Conservation (phyloP, 306 rosid genomes). For the Chamaecrista fasciculata region DNA sequence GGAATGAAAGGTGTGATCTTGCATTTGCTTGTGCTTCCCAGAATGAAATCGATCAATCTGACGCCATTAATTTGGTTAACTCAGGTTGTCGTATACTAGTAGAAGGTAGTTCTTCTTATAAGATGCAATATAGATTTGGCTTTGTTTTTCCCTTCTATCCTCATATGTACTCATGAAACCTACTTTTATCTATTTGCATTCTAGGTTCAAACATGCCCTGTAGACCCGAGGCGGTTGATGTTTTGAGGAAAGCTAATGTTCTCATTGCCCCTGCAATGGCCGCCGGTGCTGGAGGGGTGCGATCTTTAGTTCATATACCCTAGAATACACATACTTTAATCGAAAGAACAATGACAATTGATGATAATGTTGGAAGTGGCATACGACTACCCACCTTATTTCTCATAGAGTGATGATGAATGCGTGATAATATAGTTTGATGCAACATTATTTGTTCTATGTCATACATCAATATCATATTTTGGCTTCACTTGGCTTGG, state of each 20-base stretch:
- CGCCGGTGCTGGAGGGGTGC: slow-evolving; percentile 99
- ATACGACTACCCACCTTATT: neutral
- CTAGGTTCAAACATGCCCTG: slow-evolving; percentile 98
- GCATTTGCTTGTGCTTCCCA: slow-evolving; percentile 97
- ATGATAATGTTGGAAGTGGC: neutral
- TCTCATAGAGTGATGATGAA: neutral
- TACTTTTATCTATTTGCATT: slow-evolving; percentile 22
- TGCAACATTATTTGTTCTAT: slow-evolving; percentile 5
- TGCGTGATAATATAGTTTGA: slow-evolving; percentile 12
- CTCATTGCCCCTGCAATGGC: slow-evolving; percentile 98
- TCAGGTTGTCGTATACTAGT: slow-evolving; percentile 87
- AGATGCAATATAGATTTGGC: slow-evolving; percentile 13
- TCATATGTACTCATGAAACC: slow-evolving; percentile 20
- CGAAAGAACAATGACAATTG: neutral
- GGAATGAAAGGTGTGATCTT: slow-evolving; percentile 91
- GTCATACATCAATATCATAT: neutral
- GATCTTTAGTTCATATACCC: slow-evolving; percentile 36
- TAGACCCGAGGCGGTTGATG: slow-evolving; percentile 83
- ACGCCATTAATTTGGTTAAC: slow-evolving; percentile 84
- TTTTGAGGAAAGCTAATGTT: slow-evolving; percentile 85
- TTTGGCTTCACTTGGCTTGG: neutral
- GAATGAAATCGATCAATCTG: slow-evolving; percentile 90
- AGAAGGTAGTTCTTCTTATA: slow-evolving; percentile 63
- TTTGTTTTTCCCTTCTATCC: slow-evolving; percentile 12
- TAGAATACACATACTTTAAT: neutral